Evolutionary conservation across 1,284 basidiomycete genomes (phyloP).

Genomic region (Entoloma clypeatum): DNA sequence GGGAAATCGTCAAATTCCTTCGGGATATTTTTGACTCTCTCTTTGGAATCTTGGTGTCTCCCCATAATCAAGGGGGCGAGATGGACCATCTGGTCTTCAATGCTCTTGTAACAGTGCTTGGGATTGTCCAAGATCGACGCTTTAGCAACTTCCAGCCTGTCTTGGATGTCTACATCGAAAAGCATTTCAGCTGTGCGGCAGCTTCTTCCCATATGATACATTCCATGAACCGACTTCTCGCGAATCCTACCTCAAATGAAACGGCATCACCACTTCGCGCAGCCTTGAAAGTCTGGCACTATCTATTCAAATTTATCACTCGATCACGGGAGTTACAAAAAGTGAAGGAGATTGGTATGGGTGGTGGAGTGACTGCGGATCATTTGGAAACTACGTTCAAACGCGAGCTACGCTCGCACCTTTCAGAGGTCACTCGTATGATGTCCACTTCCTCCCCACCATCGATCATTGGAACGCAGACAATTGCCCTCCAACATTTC

Average conservation of each 20-base stretch:
- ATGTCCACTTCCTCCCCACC: constrained; percentile 80
- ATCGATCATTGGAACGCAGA: constrained; percentile 94
- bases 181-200: constrained; percentile 79
- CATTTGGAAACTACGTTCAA: constrained; percentile 87
- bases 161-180: constrained; percentile 89
- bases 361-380: constrained; percentile 75
- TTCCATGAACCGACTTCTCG: constrained; percentile 83
- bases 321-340: constrained; percentile 87
- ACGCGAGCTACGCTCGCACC: constrained; percentile 71
- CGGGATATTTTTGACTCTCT: constrained; percentile 91
- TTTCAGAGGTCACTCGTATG: constrained; percentile 82
- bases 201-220: constrained; percentile 81
- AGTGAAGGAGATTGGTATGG: constrained; percentile 72
- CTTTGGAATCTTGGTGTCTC: constrained; percentile 83
- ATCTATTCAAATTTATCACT: constrained; percentile 92
- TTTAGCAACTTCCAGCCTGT: constrained; percentile 95
- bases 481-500: constrained; percentile 91
- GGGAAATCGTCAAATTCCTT: constrained; percentile 94
- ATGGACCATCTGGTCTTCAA: constrained; percentile 89
- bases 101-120: constrained; percentile 84
- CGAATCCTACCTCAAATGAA: constrained; percentile 70
- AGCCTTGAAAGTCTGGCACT: constrained; percentile 95
- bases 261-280: constrained; percentile 78
- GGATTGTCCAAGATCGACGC: constrained; percentile 90
- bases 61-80: constrained; percentile 71